Evolutionary conservation across 176 grass and related monocot genomes (phyloP).

Genomic region (Rhynchospora pubera): DNA sequence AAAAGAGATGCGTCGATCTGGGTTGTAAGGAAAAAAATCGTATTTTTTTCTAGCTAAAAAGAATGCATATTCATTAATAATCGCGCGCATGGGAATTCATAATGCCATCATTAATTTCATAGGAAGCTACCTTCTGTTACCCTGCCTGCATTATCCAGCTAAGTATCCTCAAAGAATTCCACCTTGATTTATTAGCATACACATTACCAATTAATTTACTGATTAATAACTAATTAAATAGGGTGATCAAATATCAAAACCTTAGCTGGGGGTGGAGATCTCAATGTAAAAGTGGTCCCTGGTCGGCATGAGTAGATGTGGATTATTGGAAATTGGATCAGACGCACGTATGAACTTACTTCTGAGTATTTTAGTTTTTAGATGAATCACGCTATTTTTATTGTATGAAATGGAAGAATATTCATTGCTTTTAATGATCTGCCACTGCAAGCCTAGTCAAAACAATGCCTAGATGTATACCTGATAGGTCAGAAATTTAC

Average conservation of each 20-base stretch:
- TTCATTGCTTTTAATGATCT: not conserved
- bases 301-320: not conserved
- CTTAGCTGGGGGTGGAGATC: constrained; percentile 17
- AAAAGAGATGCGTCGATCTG: too few species aligned
- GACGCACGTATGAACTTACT: not conserved
- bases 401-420: not conserved
- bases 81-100: not conserved
- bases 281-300: constrained; percentile 14
- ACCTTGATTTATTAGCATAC: not conserved
- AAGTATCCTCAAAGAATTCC: not conserved
- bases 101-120: not conserved
- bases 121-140: not conserved
- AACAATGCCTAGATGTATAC: not conserved
- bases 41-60: too few species aligned
- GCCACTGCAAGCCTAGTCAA: not conserved
- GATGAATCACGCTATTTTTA: not conserved
- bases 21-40: too few species aligned
- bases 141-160: not conserved
- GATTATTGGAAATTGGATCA: not conserved
- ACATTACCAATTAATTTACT: not conserved
- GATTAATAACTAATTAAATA: not conserved
- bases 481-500: not conserved
- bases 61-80: not conserved
- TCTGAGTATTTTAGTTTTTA: too few species aligned
- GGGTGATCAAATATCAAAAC: not conserved